Percentiles rank a stretch among this genome's conserved stretches.
These are phyloP conservation scores for Aspergillus melleus DNA, from an alignment of 2,329 filamentous ascomycete genomes.

Conservation along the genomic window DNA sequence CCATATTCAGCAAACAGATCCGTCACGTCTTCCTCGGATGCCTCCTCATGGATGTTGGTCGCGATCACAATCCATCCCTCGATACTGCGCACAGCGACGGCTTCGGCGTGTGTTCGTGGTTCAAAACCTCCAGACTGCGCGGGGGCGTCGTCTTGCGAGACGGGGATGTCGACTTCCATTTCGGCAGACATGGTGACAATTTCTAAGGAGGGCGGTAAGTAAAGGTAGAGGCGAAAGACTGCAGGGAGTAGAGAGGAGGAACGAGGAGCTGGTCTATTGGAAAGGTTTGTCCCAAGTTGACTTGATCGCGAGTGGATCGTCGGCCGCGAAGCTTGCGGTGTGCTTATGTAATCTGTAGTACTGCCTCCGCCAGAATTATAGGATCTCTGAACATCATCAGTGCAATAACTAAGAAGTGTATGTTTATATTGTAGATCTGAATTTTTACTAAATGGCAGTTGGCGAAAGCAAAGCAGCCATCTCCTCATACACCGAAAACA, in stretches of 20 bases:
- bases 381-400: too few species aligned
- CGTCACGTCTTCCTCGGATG: conserved; percentile 65
- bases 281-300: background rate
- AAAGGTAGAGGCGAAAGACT: background rate
- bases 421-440: too few species aligned
- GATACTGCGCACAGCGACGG: conserved; percentile 64
- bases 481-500: conserved; percentile 64
- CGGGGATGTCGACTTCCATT: conserved; percentile 48
- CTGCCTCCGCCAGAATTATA: background rate
- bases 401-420: too few species aligned
- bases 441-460: background rate
- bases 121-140: conserved; percentile 37
- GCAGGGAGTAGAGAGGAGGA: background rate
- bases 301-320: conserved; percentile 3
- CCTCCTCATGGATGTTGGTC: conserved; percentile 69
- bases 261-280: background rate
- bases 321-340: conserved; percentile 9
- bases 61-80: conserved; percentile 70
- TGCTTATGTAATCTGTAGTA: conserved; percentile 20
- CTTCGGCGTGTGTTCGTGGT: conserved; percentile 45
- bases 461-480: conserved; percentile 25
- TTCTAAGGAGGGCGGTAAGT: background rate
- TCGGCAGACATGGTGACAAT: conserved; percentile 40
- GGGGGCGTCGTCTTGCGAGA: conserved; percentile 33
- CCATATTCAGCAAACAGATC: conserved; percentile 67